Evolutionary conservation across 495 filamentous ascomycete genomes (phyloP).

Genomic region (Xylaria palmicola): DNA sequence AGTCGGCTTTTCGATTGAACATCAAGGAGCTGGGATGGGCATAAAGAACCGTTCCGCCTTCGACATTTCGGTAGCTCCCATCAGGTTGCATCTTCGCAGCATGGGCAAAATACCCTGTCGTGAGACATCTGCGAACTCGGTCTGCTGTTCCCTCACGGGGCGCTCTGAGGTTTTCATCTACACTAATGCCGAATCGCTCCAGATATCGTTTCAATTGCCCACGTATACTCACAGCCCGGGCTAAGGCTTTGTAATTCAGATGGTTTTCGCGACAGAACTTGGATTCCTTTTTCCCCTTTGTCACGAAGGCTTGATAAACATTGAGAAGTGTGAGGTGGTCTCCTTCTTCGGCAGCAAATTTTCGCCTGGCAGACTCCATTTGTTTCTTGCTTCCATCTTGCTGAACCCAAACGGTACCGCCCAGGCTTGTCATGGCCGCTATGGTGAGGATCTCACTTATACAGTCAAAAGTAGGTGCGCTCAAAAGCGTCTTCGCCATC

Average conservation of each 20-base stretch:
- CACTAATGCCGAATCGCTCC: slow-evolving; percentile 75
- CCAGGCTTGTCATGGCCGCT: slow-evolving; percentile 90
- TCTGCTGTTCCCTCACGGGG: slow-evolving; percentile 54
- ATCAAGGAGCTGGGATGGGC: slow-evolving; percentile 92
- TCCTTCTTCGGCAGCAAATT: slow-evolving; percentile 90
- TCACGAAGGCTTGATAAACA: slow-evolving; percentile 87
- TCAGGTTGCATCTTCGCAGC: slow-evolving; percentile 95
- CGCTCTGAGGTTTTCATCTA: slow-evolving; percentile 55
- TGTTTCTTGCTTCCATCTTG: slow-evolving; percentile 72
- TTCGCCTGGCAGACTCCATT: slow-evolving; percentile 69
- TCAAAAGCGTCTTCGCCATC: slow-evolving; percentile 88
- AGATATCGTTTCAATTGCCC: slow-evolving; percentile 84
- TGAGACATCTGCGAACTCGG: slow-evolving; percentile 81
- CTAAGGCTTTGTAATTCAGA: slow-evolving; percentile 81
- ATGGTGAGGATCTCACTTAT: slow-evolving; percentile 85
- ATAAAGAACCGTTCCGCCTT: slow-evolving; percentile 69
- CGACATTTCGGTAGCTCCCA: slow-evolving; percentile 82
- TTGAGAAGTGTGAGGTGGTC: slow-evolving; percentile 95
- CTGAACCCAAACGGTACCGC: slow-evolving; percentile 78
- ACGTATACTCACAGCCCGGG: slow-evolving; percentile 80
- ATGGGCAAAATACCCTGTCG: slow-evolving; percentile 91
- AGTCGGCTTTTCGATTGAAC: slow-evolving; percentile 97
- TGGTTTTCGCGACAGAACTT: slow-evolving; percentile 85
- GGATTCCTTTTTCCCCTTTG: slow-evolving; percentile 77
- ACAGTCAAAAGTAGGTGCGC: slow-evolving; percentile 73